Conservation (phyloP, 371 early-diverging fungal species). For the Mortierella sp. region DNA sequence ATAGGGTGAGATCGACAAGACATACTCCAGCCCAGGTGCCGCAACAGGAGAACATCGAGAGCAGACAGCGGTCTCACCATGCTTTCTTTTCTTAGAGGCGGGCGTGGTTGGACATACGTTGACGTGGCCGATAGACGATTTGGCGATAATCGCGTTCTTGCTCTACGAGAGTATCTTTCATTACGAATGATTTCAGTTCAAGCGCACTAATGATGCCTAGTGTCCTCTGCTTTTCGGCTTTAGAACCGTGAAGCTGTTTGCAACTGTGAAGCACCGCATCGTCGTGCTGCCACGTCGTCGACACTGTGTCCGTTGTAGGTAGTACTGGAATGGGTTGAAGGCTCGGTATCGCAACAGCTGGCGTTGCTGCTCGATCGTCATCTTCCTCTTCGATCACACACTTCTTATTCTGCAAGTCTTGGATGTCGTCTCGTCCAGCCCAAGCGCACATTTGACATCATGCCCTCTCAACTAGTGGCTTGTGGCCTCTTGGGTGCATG, state of each 20-base stretch:
- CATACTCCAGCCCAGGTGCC: slow-evolving; percentile 20
- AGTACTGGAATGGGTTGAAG: slow-evolving; percentile 10
- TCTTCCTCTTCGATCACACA: slow-evolving; percentile 16
- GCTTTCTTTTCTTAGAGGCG: slow-evolving; percentile 22
- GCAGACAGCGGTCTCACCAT: slow-evolving; percentile 4
- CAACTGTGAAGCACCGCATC: slow-evolving; percentile 29
- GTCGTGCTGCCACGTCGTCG: slow-evolving; percentile 15
- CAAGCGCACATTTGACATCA: no score
- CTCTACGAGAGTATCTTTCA: slow-evolving; percentile 18
- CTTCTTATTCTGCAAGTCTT: no score
- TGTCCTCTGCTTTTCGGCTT: slow-evolving; percentile 23
- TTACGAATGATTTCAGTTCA: slow-evolving; percentile 21
- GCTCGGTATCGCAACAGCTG: slow-evolving; percentile 29
- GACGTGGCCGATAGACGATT: slow-evolving; percentile 4
- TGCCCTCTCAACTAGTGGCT: no score
- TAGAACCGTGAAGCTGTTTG: slow-evolving; percentile 15
- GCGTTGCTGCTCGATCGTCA: slow-evolving; percentile 15
- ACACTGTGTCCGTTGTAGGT: slow-evolving; percentile 12
- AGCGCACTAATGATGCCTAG: slow-evolving; percentile 16
- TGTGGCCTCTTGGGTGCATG: no score
- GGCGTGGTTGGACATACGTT: slow-evolving; percentile 13
- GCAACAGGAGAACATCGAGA: slow-evolving; percentile 14
- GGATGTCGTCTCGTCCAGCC: no score
- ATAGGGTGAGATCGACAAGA: slow-evolving; percentile 22
- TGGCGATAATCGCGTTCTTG: slow-evolving; percentile 25